Evolutionary conservation across 495 filamentous ascomycete genomes (phyloP).

Genomic region (Hyaloscypha variabilis): DNA sequence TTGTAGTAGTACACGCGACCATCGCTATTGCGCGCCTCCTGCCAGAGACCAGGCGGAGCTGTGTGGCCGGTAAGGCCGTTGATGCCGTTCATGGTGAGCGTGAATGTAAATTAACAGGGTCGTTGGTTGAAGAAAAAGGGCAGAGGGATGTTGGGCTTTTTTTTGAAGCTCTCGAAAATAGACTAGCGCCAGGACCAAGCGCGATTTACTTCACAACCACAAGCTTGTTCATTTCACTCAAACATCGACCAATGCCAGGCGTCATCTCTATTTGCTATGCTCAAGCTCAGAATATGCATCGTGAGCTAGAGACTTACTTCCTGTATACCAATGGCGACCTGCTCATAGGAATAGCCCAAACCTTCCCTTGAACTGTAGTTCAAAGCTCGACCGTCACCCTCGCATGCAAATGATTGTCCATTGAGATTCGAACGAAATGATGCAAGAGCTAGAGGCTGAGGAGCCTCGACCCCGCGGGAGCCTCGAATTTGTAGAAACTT

Average conservation of each 20-base stretch:
- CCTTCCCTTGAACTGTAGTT: neutral
- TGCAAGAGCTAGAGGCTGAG: conserved; percentile 20
- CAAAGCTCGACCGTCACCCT: neutral
- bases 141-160: no score
- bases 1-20: conserved; percentile 96
- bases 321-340: neutral
- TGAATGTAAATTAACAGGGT: conserved; percentile 6
- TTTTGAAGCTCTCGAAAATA: neutral
- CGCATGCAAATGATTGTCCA: neutral
- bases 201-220: neutral
- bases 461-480: conserved; percentile 29
- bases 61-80: conserved; percentile 58
- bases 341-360: neutral
- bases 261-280: neutral
- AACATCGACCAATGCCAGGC: neutral
- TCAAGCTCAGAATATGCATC: neutral
- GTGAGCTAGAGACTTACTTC: neutral
- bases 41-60: conserved; percentile 65
- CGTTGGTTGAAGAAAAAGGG: neutral
- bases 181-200: neutral
- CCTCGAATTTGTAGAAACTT: conserved; percentile 68
- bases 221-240: neutral
- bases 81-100: conserved; percentile 62
- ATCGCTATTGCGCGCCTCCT: conserved; percentile 80
- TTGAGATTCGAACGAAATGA: conserved; percentile 12